These are phyloP conservation scores for Spongiforma sp. DNA, from an alignment of 1,284 basidiomycete species.

Conservation along the genomic window DNA sequence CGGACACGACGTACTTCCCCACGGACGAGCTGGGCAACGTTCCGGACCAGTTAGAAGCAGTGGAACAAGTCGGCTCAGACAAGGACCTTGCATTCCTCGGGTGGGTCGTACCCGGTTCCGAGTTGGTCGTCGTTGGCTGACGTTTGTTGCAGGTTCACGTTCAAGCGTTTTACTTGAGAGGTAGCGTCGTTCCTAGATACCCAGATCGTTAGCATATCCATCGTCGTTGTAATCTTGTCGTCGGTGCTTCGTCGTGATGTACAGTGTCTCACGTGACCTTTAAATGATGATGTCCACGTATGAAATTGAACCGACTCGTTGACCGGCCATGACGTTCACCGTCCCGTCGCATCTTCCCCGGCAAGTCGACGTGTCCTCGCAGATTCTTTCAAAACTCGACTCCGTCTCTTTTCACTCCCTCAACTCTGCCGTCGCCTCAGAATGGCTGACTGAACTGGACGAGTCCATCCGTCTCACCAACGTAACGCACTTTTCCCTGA, in stretches of 20 bases:
- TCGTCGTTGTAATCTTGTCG: slow-evolving; percentile 32
- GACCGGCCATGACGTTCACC: slow-evolving; percentile 75
- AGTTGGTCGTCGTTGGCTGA: slow-evolving; percentile 13
- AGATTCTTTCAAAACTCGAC: slow-evolving; percentile 71
- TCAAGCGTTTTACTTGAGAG: slow-evolving; percentile 73
- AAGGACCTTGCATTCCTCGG: slow-evolving; percentile 94
- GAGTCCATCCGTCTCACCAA: slow-evolving; percentile 69
- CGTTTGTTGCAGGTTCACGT: slow-evolving; percentile 65
- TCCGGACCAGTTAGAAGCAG: slow-evolving; percentile 72
- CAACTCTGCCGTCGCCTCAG: slow-evolving; percentile 60
- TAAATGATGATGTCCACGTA: too few relatives aligned
- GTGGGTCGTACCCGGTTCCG: slow-evolving; percentile 46
- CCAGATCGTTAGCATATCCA: slow-evolving; percentile 34
- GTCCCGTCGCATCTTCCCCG: slow-evolving; percentile 72
- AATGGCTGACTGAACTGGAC: slow-evolving; percentile 75
- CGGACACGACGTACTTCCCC: slow-evolving; percentile 97
- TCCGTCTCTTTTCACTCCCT: slow-evolving; percentile 60
- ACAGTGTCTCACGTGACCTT: slow-evolving; percentile 11
- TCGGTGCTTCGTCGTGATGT: slow-evolving; percentile 16
- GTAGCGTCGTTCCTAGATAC: slow-evolving; percentile 22
- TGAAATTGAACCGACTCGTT: too few relatives aligned
- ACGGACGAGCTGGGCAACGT: slow-evolving; percentile 94
- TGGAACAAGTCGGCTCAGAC: slow-evolving; percentile 76
- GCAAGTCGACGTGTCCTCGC: slow-evolving; percentile 66
- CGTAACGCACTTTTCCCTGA: slow-evolving; percentile 43